Percentiles rank a stretch among this genome's conserved stretches.
Evolutionary conservation across 2,329 filamentous ascomycete genomes (phyloP).

Genomic region (Karstenula rhodostoma): DNA sequence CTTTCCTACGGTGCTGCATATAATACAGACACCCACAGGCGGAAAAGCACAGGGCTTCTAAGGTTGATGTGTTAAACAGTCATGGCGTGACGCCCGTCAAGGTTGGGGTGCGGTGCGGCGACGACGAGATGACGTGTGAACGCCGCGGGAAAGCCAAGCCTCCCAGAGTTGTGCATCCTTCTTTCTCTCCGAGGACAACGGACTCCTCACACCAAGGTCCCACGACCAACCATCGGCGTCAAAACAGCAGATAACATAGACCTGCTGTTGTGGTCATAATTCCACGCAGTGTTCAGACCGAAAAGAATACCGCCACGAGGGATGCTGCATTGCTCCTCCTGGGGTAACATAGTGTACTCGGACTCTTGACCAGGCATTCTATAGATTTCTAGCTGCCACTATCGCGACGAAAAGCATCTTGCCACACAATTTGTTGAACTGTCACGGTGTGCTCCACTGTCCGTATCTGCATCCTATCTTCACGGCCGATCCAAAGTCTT

Average conservation of each 20-base stretch:
- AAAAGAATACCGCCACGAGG: no score
- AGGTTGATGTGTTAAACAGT: background rate
- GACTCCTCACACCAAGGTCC: background rate
- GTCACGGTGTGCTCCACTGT: background rate
- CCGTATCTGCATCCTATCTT: background rate
- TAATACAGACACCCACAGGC: no score
- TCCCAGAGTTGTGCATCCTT: background rate
- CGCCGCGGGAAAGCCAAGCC: slow-evolving; percentile 14
- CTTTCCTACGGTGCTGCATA: no score
- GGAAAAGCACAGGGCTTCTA: no score
- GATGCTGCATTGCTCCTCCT: no score
- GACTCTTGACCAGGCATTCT: no score
- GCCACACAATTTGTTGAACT: background rate
- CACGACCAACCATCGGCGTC: background rate
- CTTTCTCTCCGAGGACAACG: background rate
- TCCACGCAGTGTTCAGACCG: background rate
- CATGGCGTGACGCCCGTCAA: no score
- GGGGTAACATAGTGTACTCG: no score
- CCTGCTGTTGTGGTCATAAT: background rate
- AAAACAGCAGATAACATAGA: background rate
- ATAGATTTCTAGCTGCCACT: background rate
- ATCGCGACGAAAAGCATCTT: background rate
- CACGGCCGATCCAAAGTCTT: background rate
- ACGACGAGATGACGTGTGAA: background rate
- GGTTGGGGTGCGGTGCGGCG: background rate